Conservation (phyloP, 2,329 filamentous ascomycete genomes). For the Fusarium poae region DNA sequence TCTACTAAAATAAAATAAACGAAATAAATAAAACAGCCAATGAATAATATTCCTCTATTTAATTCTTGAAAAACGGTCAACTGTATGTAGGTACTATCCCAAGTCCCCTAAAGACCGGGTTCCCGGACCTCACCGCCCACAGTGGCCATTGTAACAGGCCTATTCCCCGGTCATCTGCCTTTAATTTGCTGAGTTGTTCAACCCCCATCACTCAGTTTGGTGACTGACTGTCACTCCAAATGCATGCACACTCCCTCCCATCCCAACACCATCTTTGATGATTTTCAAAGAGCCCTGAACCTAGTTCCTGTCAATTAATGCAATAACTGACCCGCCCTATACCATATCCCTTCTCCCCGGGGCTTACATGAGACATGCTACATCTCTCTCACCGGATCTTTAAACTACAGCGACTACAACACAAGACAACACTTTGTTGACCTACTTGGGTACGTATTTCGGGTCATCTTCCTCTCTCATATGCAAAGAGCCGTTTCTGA, state of each 20-base stretch:
- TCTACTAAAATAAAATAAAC: background rate
- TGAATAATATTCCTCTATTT: conserved; percentile 19
- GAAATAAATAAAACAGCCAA: conserved; percentile 11
- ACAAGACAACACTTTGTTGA: background rate
- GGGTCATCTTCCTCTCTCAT: conserved; percentile 1
- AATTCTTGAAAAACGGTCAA: conserved; percentile 7
- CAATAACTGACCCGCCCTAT: background rate
- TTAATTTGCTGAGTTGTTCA: conserved; percentile 54
- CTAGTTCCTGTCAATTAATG: conserved; percentile 11
- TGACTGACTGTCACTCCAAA: conserved; percentile 4
- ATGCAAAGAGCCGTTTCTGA: conserved; percentile 34
- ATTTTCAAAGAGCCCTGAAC: conserved; percentile 15
- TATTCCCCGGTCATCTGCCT: conserved; percentile 53
- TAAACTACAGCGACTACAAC: conserved; percentile 26
- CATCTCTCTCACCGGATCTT: conserved; percentile 11
- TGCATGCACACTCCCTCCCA: conserved; percentile 39
- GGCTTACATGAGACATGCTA: conserved; percentile 38
- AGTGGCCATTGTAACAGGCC: conserved; percentile 35
- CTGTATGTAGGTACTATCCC: background rate
- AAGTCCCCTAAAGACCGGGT: conserved; percentile 32
- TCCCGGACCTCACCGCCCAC: conserved; percentile 46
- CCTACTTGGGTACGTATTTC: background rate
- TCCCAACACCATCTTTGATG: conserved; percentile 25
- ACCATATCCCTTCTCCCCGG: conserved; percentile 25
- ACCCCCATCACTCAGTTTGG: conserved; percentile 22